These are phyloP conservation scores for Exophiala spinifera DNA, from an alignment of 2,329 filamentous ascomycete species.

Conservation along the genomic window DNA sequence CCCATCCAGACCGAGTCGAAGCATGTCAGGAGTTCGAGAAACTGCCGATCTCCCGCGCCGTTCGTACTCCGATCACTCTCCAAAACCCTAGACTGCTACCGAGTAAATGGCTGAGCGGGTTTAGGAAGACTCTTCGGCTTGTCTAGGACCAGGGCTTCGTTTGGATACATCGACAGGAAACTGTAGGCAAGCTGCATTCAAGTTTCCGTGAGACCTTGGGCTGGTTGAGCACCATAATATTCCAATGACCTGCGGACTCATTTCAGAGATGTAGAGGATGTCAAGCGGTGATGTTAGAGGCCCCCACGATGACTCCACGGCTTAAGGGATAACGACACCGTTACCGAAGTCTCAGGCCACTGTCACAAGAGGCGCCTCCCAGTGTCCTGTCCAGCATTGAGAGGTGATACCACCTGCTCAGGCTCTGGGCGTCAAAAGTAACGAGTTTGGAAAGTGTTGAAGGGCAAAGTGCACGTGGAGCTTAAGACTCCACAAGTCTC, in stretches of 20 bases:
- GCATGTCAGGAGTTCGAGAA: neutral
- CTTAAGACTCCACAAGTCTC: neutral
- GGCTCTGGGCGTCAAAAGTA: too few relatives aligned
- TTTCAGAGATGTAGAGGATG: neutral
- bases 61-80: neutral
- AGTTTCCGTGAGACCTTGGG: too few relatives aligned
- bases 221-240: too few relatives aligned
- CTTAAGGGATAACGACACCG: neutral
- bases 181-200: too few relatives aligned
- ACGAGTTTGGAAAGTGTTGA: too few relatives aligned
- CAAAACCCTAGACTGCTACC: neutral
- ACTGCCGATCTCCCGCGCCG: neutral
- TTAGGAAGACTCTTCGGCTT: constrained; percentile 1
- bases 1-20: neutral
- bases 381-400: too few relatives aligned
- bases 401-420: too few relatives aligned
- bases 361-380: neutral
- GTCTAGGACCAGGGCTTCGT: neutral
- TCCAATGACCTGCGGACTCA: too few relatives aligned
- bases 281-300: neutral
- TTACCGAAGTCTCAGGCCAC: neutral
- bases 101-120: neutral
- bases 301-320: neutral
- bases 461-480: too few relatives aligned
- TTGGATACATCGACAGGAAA: neutral